Base-by-base conservation (phyloP, 108 stramenopile species). In the Cylindrotheca closterium region DNA sequence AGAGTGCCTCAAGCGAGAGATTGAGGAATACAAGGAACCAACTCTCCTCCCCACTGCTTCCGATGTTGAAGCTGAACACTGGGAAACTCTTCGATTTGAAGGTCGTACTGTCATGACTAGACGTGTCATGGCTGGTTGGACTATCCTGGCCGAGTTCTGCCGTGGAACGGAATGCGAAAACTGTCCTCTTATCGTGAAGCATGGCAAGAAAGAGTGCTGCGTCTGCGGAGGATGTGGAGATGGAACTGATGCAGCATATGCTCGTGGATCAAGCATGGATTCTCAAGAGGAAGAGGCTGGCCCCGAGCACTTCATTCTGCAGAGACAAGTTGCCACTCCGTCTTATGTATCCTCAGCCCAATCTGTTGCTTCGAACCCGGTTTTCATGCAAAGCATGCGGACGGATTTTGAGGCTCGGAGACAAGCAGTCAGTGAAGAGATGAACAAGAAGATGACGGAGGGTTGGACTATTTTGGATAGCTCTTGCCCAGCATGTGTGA, bases 191-290 rank as follows among this genome's bases (percentile, higher is more conserved):
- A 59, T 84, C 29, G 48, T 47, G 5, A 67, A 70, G 34, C 25
- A 52, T 29, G 58, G 63, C 12, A 15, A 51, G 17, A 68, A 67
- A 31, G 74, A 85, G 51, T 85, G 83, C 37, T 74, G 78, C 27
- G 79, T 85, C 4, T 85, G 83, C 49, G 74, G 74, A 48, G 83
- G 83, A 21, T 64, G 53, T 46, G 83, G 83, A 21, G 68, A 37
- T 54, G 83, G 83, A 4, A 50, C 30, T 12, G 83, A 85, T 46
- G 83, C 80, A 18, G 66, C 52, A 12, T 85, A 85, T 47, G 26
- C 42, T 0, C 33, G 26, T 29, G n/a, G 1, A 22, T 24, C 21
- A 34, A 45, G 8, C 47, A 42, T 51, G 2, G 71, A 57, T 3
- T 47, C 26, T 21, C 61, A 75, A 4, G 67, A 34, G 2, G 34